A percentile compares a stretch with the other conserved stretches of the same genome.
Conservation (phyloP, 306 rosid species). For the Bauhinia variegata region DNA sequence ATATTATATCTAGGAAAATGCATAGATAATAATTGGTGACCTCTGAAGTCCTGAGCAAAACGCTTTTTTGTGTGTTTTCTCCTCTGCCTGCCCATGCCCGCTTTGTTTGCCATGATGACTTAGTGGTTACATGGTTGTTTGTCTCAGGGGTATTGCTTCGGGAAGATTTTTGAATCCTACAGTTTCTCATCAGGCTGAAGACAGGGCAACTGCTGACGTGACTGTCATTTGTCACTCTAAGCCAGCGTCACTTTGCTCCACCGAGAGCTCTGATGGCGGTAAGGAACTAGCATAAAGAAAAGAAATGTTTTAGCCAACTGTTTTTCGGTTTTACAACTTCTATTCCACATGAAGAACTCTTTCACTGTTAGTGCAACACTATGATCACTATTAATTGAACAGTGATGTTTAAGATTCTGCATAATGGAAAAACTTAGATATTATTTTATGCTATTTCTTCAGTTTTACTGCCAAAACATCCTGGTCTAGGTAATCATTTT, state of each 20-base stretch:
- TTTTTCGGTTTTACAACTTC: conserved; percentile 20
- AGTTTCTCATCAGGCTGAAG: conserved; percentile 56
- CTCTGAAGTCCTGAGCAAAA: too few species aligned
- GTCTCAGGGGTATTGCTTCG: conserved; percentile 56
- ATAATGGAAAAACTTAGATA: not conserved
- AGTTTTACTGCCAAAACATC: not conserved
- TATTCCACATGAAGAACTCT: not conserved
- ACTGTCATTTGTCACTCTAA: conserved; percentile 85
- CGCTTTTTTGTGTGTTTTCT: too few species aligned
- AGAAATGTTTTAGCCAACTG: not conserved
- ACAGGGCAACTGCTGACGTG: conserved; percentile 62
- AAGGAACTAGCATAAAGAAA: conserved; percentile 25
- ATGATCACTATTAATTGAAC: conserved; percentile 14
- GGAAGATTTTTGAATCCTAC: conserved; percentile 49
- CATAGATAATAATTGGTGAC: too few species aligned
- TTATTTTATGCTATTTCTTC: conserved; percentile 16
- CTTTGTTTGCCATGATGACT: conserved; percentile 19
- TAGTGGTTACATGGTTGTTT: conserved; percentile 39
- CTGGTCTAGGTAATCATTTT: not conserved
- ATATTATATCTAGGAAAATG: too few species aligned
- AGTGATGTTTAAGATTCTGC: not conserved
- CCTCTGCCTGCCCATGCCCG: too few species aligned
- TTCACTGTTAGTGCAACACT: conserved; percentile 12
- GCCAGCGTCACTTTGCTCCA: conserved; percentile 90
- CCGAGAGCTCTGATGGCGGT: conserved; percentile 94